Conservation (phyloP, 148 eudicot genomes). For the Gaultheria prostrata region DNA sequence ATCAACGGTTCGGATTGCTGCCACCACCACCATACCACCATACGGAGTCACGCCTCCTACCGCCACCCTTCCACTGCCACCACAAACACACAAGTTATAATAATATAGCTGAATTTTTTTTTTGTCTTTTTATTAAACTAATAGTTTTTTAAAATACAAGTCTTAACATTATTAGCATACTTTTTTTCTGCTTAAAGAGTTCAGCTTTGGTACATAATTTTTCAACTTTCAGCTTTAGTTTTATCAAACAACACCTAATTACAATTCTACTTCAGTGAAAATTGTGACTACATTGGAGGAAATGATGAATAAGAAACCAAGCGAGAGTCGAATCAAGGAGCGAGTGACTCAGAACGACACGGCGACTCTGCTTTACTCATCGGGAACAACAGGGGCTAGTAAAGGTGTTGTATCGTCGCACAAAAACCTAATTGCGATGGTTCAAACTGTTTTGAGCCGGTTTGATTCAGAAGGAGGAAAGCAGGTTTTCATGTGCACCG, state of each 20-base stretch:
- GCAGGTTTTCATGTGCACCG: conserved; percentile 66
- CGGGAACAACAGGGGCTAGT: conserved; percentile 92
- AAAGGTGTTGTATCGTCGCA: conserved; percentile 93
- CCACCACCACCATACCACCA: too few species aligned
- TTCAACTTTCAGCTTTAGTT: too few species aligned
- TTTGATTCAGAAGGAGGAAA: conserved; percentile 33
- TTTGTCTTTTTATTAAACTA: too few species aligned
- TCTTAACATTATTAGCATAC: too few species aligned
- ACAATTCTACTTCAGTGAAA: conserved; percentile 17
- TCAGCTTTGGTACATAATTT: too few species aligned
- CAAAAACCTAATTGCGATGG: conserved; percentile 75
- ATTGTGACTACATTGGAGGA: conserved; percentile 43
- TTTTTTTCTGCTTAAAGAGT: too few species aligned
- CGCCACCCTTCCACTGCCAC: too few species aligned
- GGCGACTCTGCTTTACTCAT: conserved; percentile 80
- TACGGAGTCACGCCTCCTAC: too few species aligned
- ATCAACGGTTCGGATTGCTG: too few species aligned
- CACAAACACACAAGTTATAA: too few species aligned
- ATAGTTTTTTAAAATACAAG: too few species aligned
- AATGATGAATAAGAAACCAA: conserved; percentile 42
- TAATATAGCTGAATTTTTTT: too few species aligned
- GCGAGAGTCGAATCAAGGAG: conserved; percentile 37
- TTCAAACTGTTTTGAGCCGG: conserved; percentile 44
- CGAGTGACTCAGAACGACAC: conserved; percentile 64
- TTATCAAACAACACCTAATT: not conserved